Conservation (phyloP, 2,329 filamentous ascomycete species). For the Cladosporium sp. region DNA sequence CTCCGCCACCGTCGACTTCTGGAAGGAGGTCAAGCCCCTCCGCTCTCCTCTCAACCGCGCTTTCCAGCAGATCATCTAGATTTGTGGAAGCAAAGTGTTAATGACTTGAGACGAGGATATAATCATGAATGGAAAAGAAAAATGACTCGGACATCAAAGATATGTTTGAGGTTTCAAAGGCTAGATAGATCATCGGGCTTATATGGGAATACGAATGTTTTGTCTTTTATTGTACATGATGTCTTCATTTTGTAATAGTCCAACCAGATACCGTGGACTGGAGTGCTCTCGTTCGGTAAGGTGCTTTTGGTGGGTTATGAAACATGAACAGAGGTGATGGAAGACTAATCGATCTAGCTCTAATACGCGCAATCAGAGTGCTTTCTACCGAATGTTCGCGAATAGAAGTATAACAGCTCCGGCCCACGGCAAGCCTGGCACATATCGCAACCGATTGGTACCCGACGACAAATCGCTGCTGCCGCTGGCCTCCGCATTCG, state of each 20-base stretch:
- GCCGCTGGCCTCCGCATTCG: neutral
- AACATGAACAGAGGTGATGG: neutral
- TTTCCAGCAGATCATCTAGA: slow-evolving; percentile 93
- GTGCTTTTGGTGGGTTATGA: neutral
- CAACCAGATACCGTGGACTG: neutral
- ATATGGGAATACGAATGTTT: slow-evolving; percentile 19
- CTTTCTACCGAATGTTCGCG: neutral
- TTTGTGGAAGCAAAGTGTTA: slow-evolving; percentile 11
- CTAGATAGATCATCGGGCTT: slow-evolving; percentile 18
- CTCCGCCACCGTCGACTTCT: slow-evolving; percentile 89
- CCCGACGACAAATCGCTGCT: neutral
- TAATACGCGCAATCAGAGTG: too few species aligned
- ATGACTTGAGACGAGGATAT: slow-evolving; percentile 15
- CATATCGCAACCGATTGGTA: neutral
- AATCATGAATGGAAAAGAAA: slow-evolving; percentile 13
- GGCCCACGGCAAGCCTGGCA: neutral
- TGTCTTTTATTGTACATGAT: neutral
- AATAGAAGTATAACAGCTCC: neutral
- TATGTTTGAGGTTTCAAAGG: slow-evolving; percentile 7
- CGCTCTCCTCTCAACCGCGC: slow-evolving; percentile 96
- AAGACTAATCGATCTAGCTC: neutral
- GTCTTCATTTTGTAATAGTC: neutral
- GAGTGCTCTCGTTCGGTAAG: neutral
- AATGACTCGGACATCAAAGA: slow-evolving; percentile 4
- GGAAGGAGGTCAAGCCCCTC: slow-evolving; percentile 85